Base-by-base conservation (phyloP, 345 rosid species). In the Aquilaria malaccensis region DNA sequence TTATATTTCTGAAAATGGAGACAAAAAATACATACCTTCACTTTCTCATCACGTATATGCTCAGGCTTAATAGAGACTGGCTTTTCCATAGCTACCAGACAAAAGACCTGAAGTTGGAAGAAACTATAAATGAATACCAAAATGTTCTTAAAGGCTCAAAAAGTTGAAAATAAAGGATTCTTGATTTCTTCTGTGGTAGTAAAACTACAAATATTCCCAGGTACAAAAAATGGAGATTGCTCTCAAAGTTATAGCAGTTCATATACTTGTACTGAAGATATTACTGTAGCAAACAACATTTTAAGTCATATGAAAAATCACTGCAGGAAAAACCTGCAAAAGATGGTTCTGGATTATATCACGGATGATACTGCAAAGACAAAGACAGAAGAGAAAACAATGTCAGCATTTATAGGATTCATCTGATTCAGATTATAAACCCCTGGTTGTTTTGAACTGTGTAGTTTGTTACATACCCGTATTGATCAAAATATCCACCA, bases 1-100 rank as follows among this genome's bases (percentile, higher is more conserved):
- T 37, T 37, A 37, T 37, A 37, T 37, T 37, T 37, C 43, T 1
- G 43, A 37, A 37, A 37, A 37, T 37, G 5, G 43, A 9, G 5
- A 55, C 9, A 58, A 52, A 66, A 30, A 53, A 59, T 52, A 67
- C 56, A 15, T 60, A 84, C 99, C 99, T 95, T 95, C 80, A 95
- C 99, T 88, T 95, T 95, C 81, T 88, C 97, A 76, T 95, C 97
- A 4, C 97, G 92, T 49, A 95, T 91, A 77, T 89, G 89, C 85
- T 94, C 99, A 13, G 99, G 99, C 62, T 86, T 94, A 62, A 94
- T 89, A 67, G 97, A 94, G 62, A 94, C 61, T 0, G 99, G 99
- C 81, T 94, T 94, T 80, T 94, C 97, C 99, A 94, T 94, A 31
- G 91, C 96, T 52, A 95, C 85, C 50, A 95, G 93, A 75, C 91